A percentile compares a stretch with the other conserved stretches of the same genome.
phyloP scores from a whole-genome alignment of 192 early-diverging fungal genomes.

The Dissophora ornata region DNA sequence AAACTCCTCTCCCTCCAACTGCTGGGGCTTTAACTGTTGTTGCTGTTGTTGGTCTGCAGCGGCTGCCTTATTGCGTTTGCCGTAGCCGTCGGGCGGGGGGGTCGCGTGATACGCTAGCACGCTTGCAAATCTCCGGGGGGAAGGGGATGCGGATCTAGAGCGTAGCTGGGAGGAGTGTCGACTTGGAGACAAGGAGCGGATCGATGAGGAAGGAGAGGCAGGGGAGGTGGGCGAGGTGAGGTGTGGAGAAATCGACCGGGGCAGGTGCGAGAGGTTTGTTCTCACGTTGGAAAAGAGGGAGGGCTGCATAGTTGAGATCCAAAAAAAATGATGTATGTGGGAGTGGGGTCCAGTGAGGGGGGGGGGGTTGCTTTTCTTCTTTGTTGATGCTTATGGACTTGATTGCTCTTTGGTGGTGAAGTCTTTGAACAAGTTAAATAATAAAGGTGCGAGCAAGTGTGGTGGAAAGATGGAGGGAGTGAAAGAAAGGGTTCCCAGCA shows the following conservation, averaged over 20 bases:
- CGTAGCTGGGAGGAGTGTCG: conserved; percentile 23
- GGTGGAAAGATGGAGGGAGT: too few relatives aligned
- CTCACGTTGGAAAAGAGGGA: conserved; percentile 28
- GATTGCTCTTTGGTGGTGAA: too few relatives aligned
- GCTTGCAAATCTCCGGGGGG: conserved; percentile 41
- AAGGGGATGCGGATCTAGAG: conserved; percentile 41
- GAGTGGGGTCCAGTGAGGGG: neutral
- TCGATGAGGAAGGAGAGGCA: conserved; percentile 19
- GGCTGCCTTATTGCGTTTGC: neutral
- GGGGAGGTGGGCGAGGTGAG: conserved; percentile 24
- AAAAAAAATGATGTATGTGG: neutral
- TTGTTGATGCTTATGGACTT: too few relatives aligned
- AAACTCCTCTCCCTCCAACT: neutral
- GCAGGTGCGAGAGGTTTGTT: conserved; percentile 25
- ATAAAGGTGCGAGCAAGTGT: too few relatives aligned
- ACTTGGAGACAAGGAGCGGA: conserved; percentile 43
- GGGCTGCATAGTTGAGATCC: conserved; percentile 17
- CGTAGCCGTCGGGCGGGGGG: conserved; percentile 9
- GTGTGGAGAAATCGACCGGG: conserved; percentile 40
- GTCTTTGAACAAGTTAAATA: too few relatives aligned
- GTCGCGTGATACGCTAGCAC: conserved; percentile 42
- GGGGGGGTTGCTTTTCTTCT: too few relatives aligned
- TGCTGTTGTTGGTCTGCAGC: conserved; percentile 3
- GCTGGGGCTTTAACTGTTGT: neutral
- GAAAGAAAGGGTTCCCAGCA: too few relatives aligned